Conservation (phyloP, 1,284 basidiomycete species). For the Hemileia vastatrix region DNA sequence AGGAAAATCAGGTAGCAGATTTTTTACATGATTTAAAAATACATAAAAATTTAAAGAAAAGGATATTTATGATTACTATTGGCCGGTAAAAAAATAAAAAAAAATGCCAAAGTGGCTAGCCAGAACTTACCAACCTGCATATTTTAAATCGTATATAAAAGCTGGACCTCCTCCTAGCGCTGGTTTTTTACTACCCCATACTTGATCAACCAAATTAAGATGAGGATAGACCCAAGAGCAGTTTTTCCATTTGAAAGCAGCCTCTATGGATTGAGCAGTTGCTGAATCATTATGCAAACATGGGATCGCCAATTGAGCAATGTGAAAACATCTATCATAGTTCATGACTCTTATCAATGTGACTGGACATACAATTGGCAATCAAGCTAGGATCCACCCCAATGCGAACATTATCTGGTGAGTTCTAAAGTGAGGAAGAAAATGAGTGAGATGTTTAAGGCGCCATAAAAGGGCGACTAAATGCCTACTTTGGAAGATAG, state of each 20-base stretch:
- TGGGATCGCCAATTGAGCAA: not conserved
- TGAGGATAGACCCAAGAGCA: conserved; percentile 54
- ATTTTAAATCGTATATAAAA: not conserved
- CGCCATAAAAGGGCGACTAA: conserved; percentile 21
- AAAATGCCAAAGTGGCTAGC: too few relatives aligned
- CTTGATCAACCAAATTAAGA: conserved; percentile 71
- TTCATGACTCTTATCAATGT: too few relatives aligned
- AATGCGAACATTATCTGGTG: conserved; percentile 53
- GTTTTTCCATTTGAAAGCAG: conserved; percentile 50
- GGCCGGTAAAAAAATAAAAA: too few relatives aligned
- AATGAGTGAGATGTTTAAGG: conserved; percentile 12
- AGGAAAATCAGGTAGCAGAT: too few relatives aligned
- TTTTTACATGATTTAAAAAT: too few relatives aligned
- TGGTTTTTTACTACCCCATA: conserved; percentile 51
- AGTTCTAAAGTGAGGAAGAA: conserved; percentile 53
- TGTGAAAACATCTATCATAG: not conserved
- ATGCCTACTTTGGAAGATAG: conserved; percentile 59
- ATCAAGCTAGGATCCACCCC: conserved; percentile 84
- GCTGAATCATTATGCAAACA: too few relatives aligned
- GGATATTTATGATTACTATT: not conserved
- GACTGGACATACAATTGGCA: conserved; percentile 57
- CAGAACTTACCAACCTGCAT: not conserved
- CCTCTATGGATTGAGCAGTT: conserved; percentile 4
- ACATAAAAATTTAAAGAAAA: not conserved
- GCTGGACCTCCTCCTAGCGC: not conserved